Conservation (phyloP, 2,329 filamentous ascomycete genomes). For the Beauveria scarabaeidicola region DNA sequence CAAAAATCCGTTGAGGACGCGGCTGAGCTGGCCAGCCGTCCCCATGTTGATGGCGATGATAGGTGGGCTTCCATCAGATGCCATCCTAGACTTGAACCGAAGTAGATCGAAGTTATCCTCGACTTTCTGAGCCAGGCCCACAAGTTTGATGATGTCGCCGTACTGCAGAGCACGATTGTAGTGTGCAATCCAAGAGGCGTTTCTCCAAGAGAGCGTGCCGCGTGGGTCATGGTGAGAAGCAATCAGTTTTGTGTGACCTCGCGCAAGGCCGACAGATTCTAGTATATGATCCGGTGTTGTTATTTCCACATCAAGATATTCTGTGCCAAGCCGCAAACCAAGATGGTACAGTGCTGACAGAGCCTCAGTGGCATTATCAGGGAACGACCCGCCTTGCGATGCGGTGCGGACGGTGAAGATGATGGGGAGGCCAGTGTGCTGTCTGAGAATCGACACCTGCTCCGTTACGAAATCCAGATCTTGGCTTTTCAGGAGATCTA, state of each 20-base stretch:
- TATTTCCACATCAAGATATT: slow-evolving; percentile 91
- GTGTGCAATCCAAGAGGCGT: slow-evolving; percentile 82
- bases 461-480: slow-evolving; percentile 68
- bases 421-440: slow-evolving; percentile 64
- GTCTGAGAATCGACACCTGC: slow-evolving; percentile 73
- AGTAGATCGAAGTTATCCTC: slow-evolving; percentile 83
- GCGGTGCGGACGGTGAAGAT: slow-evolving; percentile 87
- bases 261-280: slow-evolving; percentile 54
- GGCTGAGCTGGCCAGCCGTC: slow-evolving; percentile 72
- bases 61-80: slow-evolving; percentile 64
- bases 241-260: slow-evolving; percentile 74
- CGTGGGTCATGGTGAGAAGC: slow-evolving; percentile 90
- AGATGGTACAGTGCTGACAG: slow-evolving; percentile 67
- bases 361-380: slow-evolving; percentile 63
- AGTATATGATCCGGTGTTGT: slow-evolving; percentile 72
- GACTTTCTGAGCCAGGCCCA: slow-evolving; percentile 66
- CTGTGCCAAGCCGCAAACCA: slow-evolving; percentile 74
- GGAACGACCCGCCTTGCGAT: slow-evolving; percentile 81
- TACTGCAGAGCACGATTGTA: slow-evolving; percentile 88
- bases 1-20: slow-evolving; percentile 85
- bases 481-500: slow-evolving; percentile 76
- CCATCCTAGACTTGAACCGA: slow-evolving; percentile 71
- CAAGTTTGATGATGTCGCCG: slow-evolving; percentile 89
- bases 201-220: slow-evolving; percentile 74
- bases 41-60: slow-evolving; percentile 98